Percentiles rank a stretch among this genome's conserved stretches.
phyloP scores from a whole-genome alignment of 2,329 filamentous ascomycete species.

The Colletotrichum gloeosporioides region DNA sequence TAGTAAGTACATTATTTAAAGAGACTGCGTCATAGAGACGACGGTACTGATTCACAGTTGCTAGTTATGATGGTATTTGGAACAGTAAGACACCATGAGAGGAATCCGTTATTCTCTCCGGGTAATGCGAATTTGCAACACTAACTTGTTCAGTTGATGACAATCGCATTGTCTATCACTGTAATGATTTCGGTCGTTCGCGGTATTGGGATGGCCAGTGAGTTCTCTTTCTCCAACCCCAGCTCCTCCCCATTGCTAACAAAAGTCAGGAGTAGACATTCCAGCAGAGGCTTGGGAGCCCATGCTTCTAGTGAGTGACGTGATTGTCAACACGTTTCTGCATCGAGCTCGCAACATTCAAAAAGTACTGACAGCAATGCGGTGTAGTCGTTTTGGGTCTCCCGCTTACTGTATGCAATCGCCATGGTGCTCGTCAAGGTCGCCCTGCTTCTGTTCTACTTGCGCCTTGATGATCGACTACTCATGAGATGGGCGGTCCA shows the following conservation, averaged over 20 bases:
- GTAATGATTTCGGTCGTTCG: not conserved
- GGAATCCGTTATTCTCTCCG: not conserved
- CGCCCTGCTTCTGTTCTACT: not conserved
- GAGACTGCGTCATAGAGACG: not conserved
- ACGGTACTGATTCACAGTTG: not conserved
- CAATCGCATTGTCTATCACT: not conserved
- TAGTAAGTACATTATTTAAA: not conserved
- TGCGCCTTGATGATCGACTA: not conserved
- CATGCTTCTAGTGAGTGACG: not conserved
- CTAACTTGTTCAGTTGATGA: not conserved
- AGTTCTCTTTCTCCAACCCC: not conserved
- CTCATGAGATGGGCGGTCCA: slow-evolving; percentile 1
- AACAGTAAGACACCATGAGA: not conserved
- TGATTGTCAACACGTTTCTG: not conserved
- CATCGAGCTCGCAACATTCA: not conserved
- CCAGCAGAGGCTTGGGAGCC: not conserved
- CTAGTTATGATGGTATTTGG: not conserved
- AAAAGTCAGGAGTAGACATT: not conserved
- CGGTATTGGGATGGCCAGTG: not conserved
- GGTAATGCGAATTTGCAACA: not conserved
- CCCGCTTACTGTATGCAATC: not conserved
- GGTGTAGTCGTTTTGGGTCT: not conserved
- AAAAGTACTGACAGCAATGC: not conserved
- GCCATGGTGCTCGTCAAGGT: not conserved
- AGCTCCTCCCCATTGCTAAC: not conserved